Evolutionary conservation across 2,329 filamentous ascomycete species (phyloP).

Genomic region (Fusarium beomiforme): DNA sequence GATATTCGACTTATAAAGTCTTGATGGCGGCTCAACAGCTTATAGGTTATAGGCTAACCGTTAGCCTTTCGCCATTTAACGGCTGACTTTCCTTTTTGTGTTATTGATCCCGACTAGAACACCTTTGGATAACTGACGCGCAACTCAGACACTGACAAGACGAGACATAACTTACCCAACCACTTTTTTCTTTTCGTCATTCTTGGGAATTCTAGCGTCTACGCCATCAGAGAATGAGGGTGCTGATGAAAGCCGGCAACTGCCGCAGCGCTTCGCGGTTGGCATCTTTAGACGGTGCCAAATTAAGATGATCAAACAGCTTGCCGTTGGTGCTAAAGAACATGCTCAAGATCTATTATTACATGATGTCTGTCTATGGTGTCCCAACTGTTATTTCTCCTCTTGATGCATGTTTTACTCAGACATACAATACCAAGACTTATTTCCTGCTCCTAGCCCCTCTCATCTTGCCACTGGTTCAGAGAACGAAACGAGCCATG

Average conservation of each 20-base stretch:
- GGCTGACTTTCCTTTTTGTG: constrained; percentile 15
- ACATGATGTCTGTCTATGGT: neutral
- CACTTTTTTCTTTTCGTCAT: constrained; percentile 19
- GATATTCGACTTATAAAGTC: neutral
- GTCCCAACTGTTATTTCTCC: no score
- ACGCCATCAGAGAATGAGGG: constrained; percentile 21
- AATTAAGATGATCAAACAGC: neutral
- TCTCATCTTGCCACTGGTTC: constrained; percentile 26
- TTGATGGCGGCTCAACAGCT: neutral
- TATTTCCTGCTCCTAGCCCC: neutral
- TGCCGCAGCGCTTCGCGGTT: neutral
- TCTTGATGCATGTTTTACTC: no score
- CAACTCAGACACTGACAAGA: constrained; percentile 19
- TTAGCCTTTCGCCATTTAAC: constrained; percentile 26
- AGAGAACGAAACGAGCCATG: neutral
- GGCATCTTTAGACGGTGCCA: neutral
- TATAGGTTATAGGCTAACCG: neutral
- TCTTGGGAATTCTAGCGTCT: constrained; percentile 25
- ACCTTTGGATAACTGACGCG: constrained; percentile 14
- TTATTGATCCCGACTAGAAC: constrained; percentile 12
- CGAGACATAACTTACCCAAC: constrained; percentile 27
- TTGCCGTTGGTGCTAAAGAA: neutral
- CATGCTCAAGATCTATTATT: neutral
- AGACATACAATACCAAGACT: neutral
- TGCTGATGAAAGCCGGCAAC: constrained; percentile 3